Evolutionary conservation across 176 grass and related monocot species (phyloP).

Genomic region (Aegilops bicornis): DNA sequence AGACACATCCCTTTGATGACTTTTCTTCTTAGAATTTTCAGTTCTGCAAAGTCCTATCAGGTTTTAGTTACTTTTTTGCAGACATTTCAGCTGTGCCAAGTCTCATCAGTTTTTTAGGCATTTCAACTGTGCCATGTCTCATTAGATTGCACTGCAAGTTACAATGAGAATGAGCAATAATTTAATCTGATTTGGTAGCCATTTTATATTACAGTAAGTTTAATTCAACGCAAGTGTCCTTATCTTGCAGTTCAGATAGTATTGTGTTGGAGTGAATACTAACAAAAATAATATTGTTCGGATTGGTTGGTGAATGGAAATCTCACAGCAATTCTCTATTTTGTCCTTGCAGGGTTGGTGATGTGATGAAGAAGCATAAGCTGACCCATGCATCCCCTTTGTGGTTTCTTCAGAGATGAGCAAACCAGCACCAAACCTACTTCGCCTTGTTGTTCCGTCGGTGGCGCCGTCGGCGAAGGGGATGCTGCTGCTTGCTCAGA

Average conservation of each 20-base stretch:
- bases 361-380: slow-evolving; percentile 72
- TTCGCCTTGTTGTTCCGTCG: slow-evolving; percentile 28
- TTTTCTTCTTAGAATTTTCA: background rate
- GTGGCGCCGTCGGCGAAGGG: slow-evolving; percentile 34
- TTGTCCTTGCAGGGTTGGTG: slow-evolving; percentile 49
- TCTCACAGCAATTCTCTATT: slow-evolving; percentile 4
- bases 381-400: slow-evolving; percentile 55
- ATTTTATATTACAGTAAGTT: background rate
- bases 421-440: slow-evolving; percentile 29
- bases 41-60: background rate
- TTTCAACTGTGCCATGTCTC: background rate
- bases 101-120: background rate
- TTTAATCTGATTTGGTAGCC: background rate
- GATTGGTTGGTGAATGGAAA: background rate
- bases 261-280: background rate
- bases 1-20: background rate
- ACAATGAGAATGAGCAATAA: background rate
- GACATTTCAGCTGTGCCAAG: background rate
- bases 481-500: slow-evolving; percentile 14
- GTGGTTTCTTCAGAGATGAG: slow-evolving; percentile 38
- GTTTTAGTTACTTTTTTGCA: background rate
- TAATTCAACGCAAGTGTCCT: background rate
- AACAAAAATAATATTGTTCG: too few relatives aligned
- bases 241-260: background rate
- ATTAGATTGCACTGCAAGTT: background rate